Percentiles rank a stretch among this genome's conserved stretches.
phyloP scores from a whole-genome alignment of 129 eudicot genomes.

The Tagetes patula region DNA sequence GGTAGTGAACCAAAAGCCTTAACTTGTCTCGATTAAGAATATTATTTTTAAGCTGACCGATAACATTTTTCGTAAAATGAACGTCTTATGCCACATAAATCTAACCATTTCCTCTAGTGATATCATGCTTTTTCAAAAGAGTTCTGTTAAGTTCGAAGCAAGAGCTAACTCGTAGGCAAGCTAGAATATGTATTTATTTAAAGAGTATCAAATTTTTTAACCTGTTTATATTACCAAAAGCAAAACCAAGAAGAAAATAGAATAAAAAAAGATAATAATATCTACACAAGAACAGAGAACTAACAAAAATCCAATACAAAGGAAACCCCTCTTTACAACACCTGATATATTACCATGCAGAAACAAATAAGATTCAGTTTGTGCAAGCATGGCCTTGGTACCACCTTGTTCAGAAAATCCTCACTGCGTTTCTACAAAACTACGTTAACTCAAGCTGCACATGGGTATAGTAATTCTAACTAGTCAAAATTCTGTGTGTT shows the following conservation, averaged over 20 bases:
- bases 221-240: slow-evolving; percentile 10
- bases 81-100: too few relatives aligned
- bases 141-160: too few relatives aligned
- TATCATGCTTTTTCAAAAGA: too few relatives aligned
- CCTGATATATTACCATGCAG: slow-evolving; percentile 24
- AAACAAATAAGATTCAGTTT: not conserved
- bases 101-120: too few relatives aligned
- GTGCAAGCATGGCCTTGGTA: slow-evolving; percentile 29
- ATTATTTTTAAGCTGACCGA: too few relatives aligned
- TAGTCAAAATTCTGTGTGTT: slow-evolving; percentile 40
- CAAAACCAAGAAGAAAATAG: not conserved
- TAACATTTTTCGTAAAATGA: too few relatives aligned
- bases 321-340: slow-evolving; percentile 49
- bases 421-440: slow-evolving; percentile 38
- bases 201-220: slow-evolving; percentile 6
- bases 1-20: too few relatives aligned
- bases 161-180: too few relatives aligned
- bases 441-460: slow-evolving; percentile 44
- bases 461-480: slow-evolving; percentile 28
- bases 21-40: too few relatives aligned
- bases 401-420: slow-evolving; percentile 16
- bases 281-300: slow-evolving; percentile 25
- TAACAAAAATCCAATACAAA: slow-evolving; percentile 16
- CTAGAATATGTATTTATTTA: not conserved
- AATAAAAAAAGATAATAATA: slow-evolving; percentile 4